These are phyloP conservation scores for Scutellaria galericulata DNA, from an alignment of 257 asterid species.

Conservation along the genomic window DNA sequence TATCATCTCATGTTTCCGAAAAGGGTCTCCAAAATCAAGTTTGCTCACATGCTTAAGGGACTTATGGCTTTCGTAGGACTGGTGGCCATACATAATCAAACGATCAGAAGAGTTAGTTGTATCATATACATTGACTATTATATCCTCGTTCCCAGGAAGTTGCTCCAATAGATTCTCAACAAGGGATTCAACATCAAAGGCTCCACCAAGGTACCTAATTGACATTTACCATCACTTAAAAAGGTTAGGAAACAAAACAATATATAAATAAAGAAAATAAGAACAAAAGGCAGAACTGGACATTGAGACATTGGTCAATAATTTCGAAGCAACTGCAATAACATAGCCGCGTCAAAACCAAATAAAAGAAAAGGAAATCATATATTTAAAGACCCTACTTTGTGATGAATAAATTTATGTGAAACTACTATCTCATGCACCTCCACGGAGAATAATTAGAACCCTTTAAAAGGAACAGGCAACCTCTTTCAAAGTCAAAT, in stretches of 20 bases:
- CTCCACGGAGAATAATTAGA: background rate
- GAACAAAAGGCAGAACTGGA: background rate
- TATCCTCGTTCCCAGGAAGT: conserved; percentile 81
- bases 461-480: background rate
- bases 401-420: too few species aligned
- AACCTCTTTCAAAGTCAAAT: background rate
- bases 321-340: background rate
- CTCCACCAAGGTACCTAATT: conserved; percentile 89
- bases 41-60: too few species aligned
- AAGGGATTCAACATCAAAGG: conserved; percentile 90
- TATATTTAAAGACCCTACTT: too few species aligned
- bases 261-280: background rate
- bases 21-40: too few species aligned
- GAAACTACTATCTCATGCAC: too few species aligned
- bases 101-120: too few species aligned
- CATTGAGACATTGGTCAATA: background rate
- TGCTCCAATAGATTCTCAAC: conserved; percentile 89
- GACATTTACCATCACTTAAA: conserved; percentile 11
- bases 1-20: too few species aligned
- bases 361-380: background rate
- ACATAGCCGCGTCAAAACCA: background rate
- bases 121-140: too few species aligned
- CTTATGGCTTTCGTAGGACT: too few species aligned
- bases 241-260: background rate
- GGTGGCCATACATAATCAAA: too few species aligned